Evolutionary conservation across 768 basidiomycete genomes (phyloP).

Genomic region (Lactarius deliciosus): DNA sequence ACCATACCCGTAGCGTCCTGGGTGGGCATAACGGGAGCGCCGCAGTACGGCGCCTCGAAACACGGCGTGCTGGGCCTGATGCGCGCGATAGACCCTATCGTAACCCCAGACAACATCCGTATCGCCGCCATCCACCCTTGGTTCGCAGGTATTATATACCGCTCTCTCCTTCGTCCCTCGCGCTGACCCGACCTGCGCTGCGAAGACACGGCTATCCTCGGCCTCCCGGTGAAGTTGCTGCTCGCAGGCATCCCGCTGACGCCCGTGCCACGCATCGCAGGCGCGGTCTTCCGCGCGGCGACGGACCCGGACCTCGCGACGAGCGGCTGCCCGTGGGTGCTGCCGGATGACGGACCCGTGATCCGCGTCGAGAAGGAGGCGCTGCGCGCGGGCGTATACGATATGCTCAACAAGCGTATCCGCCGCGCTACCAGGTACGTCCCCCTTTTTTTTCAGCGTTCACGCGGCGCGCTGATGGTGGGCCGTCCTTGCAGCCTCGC

Average conservation of each 20-base stretch:
- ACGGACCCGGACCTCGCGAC: conserved; percentile 32
- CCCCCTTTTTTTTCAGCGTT: background rate
- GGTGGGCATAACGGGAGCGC: conserved; percentile 28
- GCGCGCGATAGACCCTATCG: conserved; percentile 30
- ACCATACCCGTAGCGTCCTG: conserved; percentile 32
- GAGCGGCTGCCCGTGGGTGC: conserved; percentile 34
- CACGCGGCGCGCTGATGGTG: background rate
- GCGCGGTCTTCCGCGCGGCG: conserved; percentile 36
- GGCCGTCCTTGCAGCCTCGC: background rate
- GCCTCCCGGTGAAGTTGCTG: conserved; percentile 20
- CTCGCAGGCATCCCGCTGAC: conserved; percentile 36
- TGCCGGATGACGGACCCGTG: conserved; percentile 36
- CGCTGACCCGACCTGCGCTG: conserved; percentile 1
- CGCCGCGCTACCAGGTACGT: conserved; percentile 15
- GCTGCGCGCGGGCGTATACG: conserved; percentile 34
- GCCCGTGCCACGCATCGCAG: conserved; percentile 36
- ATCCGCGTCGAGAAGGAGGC: conserved; percentile 31
- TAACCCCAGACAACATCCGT: conserved; percentile 29
- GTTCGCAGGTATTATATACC: conserved; percentile 34
- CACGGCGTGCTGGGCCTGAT: conserved; percentile 38
- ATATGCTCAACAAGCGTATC: conserved; percentile 27
- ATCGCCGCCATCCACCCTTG: conserved; percentile 36
- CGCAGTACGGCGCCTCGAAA: conserved; percentile 36
- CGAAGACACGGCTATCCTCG: conserved; percentile 33
- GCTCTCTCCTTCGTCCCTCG: background rate